Evolutionary conservation across 179 eudicot species (phyloP).

Genomic region (Pouteria campechiana): DNA sequence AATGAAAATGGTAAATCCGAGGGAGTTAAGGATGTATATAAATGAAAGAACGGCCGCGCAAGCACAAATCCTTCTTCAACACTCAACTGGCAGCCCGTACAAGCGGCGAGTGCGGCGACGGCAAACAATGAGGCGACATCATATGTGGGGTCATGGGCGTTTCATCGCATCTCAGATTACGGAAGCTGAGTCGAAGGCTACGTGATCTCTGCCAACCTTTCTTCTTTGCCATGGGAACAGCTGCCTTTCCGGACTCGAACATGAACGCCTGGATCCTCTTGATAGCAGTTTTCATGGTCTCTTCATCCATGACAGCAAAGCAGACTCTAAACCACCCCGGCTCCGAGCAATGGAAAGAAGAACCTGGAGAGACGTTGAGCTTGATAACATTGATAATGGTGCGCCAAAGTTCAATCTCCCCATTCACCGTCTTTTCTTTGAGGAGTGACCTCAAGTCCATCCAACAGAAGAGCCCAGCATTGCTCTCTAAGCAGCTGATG

Average conservation of each 20-base stretch:
- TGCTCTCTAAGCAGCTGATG: conserved; percentile 49
- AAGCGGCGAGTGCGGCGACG: conserved; percentile 64
- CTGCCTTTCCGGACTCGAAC: conserved; percentile 13
- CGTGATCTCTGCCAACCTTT: conserved; percentile 44
- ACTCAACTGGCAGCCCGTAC: conserved; percentile 55
- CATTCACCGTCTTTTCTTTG: conserved; percentile 36
- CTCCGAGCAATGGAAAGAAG: conserved; percentile 67
- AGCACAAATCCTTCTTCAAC: too few species aligned
- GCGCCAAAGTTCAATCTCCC: conserved; percentile 53
- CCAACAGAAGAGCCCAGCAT: conserved; percentile 69
- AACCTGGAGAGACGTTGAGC: conserved; percentile 77
- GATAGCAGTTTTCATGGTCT: conserved; percentile 48
- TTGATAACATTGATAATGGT: conserved; percentile 52
- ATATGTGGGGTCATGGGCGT: conserved; percentile 27
- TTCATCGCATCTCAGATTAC: conserved; percentile 55
- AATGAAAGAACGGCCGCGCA: too few species aligned
- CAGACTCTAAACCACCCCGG: conserved; percentile 91
- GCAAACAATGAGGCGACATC: conserved; percentile 72
- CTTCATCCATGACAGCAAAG: conserved; percentile 72
- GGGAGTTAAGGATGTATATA: too few species aligned
- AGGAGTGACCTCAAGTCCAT: conserved; percentile 63
- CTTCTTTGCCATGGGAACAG: conserved; percentile 19
- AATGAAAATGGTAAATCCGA: too few species aligned
- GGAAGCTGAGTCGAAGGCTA: conserved; percentile 38
- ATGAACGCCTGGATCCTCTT: conserved; percentile 48